Percentiles rank a stretch among this genome's conserved stretches.
These are phyloP conservation scores for Pseudogymnoascus sp. DNA, from an alignment of 2,329 filamentous ascomycete species.

Conservation along the genomic window DNA sequence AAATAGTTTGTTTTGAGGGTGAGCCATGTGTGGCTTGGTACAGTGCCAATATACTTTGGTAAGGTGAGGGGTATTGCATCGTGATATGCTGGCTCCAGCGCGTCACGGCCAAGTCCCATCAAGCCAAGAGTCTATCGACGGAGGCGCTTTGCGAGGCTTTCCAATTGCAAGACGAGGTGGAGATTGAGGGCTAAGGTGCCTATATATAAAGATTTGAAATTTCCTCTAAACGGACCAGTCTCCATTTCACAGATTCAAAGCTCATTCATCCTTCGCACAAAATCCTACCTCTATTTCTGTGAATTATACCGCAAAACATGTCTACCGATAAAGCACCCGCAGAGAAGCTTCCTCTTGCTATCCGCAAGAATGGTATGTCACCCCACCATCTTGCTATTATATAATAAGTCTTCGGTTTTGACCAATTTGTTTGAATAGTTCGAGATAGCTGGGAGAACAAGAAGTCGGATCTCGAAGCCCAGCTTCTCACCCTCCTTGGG, in stretches of 20 bases:
- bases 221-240: background rate
- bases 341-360: slow-evolving; percentile 44
- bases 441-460: slow-evolving; percentile 46
- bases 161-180: background rate
- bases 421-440: slow-evolving; percentile 31
- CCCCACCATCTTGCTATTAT: background rate
- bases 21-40: background rate
- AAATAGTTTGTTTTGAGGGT: background rate
- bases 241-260: background rate
- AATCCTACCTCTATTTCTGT: background rate
- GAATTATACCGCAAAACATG: slow-evolving; percentile 10
- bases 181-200: background rate
- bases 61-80: background rate
- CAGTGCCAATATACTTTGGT: background rate
- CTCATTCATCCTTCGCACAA: background rate
- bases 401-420: background rate
- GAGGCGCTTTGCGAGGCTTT: slow-evolving; percentile 2
- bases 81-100: background rate
- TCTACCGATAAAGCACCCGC: slow-evolving; percentile 32
- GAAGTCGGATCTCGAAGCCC: slow-evolving; percentile 37
- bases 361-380: slow-evolving; percentile 44
- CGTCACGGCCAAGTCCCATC: background rate
- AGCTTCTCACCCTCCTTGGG: slow-evolving; percentile 40
- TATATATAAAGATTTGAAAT: background rate
- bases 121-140: background rate